Evolutionary conservation across 345 rosid species (phyloP).

Genomic region (Isatis tinctoria): DNA sequence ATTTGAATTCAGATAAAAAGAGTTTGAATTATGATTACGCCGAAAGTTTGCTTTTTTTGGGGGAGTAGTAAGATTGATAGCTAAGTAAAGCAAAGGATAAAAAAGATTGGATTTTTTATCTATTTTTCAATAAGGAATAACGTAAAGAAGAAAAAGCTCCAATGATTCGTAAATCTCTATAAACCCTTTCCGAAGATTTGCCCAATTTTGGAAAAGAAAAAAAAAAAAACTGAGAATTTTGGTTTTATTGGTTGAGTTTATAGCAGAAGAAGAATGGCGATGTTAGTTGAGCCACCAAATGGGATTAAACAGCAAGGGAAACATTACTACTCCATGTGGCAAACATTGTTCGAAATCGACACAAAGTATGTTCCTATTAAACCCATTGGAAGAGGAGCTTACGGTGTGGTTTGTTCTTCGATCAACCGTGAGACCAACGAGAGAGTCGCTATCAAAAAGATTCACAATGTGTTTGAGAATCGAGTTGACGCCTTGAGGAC

Average conservation of each 20-base stretch:
- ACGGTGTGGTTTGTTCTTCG: constrained; percentile 84
- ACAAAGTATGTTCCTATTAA: constrained; percentile 79
- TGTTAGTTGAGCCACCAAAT: constrained; percentile 79
- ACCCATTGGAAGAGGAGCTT: constrained; percentile 86
- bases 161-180: not conserved
- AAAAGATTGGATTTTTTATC: constrained; percentile 4
- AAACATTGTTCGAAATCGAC: constrained; percentile 82
- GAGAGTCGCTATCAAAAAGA: constrained; percentile 84
- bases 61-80: constrained; percentile 33
- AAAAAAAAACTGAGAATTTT: not conserved
- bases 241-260: not conserved
- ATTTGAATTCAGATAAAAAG: not conserved
- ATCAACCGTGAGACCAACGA: constrained; percentile 72
- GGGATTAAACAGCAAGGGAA: constrained; percentile 62
- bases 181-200: constrained; percentile 11
- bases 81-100: constrained; percentile 26
- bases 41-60: constrained; percentile 21
- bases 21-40: constrained; percentile 9
- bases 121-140: constrained; percentile 8
- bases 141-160: constrained; percentile 27
- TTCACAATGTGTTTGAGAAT: constrained; percentile 77
- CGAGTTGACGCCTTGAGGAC: constrained; percentile 61
- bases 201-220: not conserved
- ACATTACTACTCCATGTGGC: constrained; percentile 81
- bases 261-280: constrained; percentile 53